Evolutionary conservation across 176 grass and related monocot species (phyloP).

Genomic region (Dactylis glomerata): DNA sequence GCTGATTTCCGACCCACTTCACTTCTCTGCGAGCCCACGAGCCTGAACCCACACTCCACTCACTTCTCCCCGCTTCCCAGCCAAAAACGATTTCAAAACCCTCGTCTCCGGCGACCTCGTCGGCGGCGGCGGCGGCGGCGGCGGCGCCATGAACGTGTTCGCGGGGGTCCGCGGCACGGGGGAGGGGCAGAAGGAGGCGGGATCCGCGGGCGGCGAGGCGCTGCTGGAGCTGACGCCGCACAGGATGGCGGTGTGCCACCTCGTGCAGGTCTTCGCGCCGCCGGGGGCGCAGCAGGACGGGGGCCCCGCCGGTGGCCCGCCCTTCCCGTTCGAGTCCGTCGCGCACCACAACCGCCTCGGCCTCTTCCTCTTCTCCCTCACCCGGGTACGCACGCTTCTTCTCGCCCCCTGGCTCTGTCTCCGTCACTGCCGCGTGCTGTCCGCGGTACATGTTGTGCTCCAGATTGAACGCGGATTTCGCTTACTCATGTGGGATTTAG

Average conservation of each 20-base stretch:
- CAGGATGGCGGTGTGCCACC: conserved; percentile 78
- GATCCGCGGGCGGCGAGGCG: neutral
- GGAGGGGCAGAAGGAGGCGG: neutral
- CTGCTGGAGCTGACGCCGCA: conserved; percentile 81
- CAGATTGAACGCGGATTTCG: neutral
- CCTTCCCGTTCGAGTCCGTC: conserved; percentile 67
- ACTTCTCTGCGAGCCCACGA: neutral
- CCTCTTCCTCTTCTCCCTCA: conserved; percentile 83
- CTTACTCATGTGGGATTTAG: too few species aligned
- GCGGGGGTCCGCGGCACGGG: conserved; percentile 18
- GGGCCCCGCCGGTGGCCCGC: conserved; percentile 15
- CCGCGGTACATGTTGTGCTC: neutral
- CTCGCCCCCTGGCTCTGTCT: neutral
- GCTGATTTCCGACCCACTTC: neutral
- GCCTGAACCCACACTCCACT: neutral
- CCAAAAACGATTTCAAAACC: conserved; percentile 13
- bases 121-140: neutral
- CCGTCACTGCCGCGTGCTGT: neutral
- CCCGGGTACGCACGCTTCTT: conserved; percentile 31
- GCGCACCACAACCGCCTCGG: conserved; percentile 76
- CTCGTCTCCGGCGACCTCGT: conserved; percentile 15
- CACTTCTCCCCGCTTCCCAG: neutral
- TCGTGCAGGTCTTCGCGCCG: conserved; percentile 81
- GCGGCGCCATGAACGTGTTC: conserved; percentile 57
- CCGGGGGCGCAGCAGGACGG: conserved; percentile 38